Conservation (phyloP, 2,329 filamentous ascomycete genomes). For the Pseudogymnoascus pannorum region DNA sequence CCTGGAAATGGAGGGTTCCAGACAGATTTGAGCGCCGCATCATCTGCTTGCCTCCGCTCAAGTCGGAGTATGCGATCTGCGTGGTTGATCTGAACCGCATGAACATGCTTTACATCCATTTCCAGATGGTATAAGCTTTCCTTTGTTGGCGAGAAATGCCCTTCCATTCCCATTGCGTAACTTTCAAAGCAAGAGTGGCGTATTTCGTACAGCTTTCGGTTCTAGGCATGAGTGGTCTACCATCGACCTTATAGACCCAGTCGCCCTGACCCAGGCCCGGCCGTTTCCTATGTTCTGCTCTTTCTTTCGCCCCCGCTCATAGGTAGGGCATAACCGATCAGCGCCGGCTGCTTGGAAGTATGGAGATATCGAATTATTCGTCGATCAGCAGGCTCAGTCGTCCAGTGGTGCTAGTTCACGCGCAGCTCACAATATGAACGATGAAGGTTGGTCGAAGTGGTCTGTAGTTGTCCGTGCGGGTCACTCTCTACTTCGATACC, state of each 20-base stretch:
- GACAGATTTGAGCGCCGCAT: conserved; percentile 69
- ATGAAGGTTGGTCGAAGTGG: background rate
- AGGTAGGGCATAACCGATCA: background rate
- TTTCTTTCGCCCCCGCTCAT: background rate
- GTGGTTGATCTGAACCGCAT: conserved; percentile 55
- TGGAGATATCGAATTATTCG: background rate
- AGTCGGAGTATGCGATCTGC: conserved; percentile 53
- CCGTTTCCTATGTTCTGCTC: background rate
- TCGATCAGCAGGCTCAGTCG: background rate
- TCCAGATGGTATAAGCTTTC: conserved; percentile 62
- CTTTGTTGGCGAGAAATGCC: conserved; percentile 50
- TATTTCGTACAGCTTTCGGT: background rate
- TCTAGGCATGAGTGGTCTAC: conserved; percentile 5
- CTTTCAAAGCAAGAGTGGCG: background rate
- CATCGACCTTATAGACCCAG: conserved; percentile 5
- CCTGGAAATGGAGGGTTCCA: conserved; percentile 91
- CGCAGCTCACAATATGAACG: background rate
- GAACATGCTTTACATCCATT: conserved; percentile 63
- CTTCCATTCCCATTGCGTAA: conserved; percentile 44
- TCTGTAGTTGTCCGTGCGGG: background rate
- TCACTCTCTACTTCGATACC: background rate
- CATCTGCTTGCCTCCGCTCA: conserved; percentile 61
- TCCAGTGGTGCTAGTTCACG: background rate
- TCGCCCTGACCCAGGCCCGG: conserved; percentile 2
- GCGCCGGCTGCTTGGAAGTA: background rate